Evolutionary conservation across 2,329 filamentous ascomycete species (phyloP).

Genomic region (Paecilomyces fulvus): DNA sequence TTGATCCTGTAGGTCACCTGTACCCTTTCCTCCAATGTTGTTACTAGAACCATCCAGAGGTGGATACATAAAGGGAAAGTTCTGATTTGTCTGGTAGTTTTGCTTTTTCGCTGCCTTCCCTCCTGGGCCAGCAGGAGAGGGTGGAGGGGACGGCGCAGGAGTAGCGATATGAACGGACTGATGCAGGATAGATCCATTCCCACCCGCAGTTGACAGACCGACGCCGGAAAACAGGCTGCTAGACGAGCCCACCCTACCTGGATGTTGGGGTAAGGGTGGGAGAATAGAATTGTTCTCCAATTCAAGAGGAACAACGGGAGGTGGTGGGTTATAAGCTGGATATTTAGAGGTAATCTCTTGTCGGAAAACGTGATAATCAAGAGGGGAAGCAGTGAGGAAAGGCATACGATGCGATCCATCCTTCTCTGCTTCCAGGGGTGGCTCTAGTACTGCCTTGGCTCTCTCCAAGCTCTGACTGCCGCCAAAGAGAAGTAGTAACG

Average conservation of each 20-base stretch:
- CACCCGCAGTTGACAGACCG: slow-evolving; percentile 38
- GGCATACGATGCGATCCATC: slow-evolving; percentile 54
- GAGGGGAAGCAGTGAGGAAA: slow-evolving; percentile 82
- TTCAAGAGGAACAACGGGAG: slow-evolving; percentile 73
- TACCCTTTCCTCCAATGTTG: slow-evolving; percentile 80
- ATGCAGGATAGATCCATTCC: slow-evolving; percentile 68
- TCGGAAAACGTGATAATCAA: slow-evolving; percentile 93
- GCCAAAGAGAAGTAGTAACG: slow-evolving; percentile 76
- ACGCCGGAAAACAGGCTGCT: slow-evolving; percentile 54
- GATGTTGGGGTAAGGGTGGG: slow-evolving; percentile 71
- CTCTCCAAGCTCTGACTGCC: slow-evolving; percentile 63
- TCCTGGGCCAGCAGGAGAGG: slow-evolving; percentile 72
- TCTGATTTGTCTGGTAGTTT: slow-evolving; percentile 98
- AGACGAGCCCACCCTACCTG: slow-evolving; percentile 51
- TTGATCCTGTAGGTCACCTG: slow-evolving; percentile 67
- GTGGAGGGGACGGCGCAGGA: slow-evolving; percentile 88
- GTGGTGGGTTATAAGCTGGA: slow-evolving; percentile 86
- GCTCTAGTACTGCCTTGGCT: slow-evolving; percentile 61
- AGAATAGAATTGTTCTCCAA: slow-evolving; percentile 85
- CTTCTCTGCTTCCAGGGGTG: slow-evolving; percentile 41
- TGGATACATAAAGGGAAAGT: slow-evolving; percentile 96
- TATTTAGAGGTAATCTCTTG: slow-evolving; percentile 98
- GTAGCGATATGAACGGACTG: slow-evolving; percentile 99
- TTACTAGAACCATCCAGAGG: slow-evolving; percentile 84
- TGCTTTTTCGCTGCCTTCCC: slow-evolving; percentile 97